Evolutionary conservation across 139 green algal species (phyloP), one percentile per base, ranked within the genome.

Genomic region (Mychonastes homosphaera): DNA sequence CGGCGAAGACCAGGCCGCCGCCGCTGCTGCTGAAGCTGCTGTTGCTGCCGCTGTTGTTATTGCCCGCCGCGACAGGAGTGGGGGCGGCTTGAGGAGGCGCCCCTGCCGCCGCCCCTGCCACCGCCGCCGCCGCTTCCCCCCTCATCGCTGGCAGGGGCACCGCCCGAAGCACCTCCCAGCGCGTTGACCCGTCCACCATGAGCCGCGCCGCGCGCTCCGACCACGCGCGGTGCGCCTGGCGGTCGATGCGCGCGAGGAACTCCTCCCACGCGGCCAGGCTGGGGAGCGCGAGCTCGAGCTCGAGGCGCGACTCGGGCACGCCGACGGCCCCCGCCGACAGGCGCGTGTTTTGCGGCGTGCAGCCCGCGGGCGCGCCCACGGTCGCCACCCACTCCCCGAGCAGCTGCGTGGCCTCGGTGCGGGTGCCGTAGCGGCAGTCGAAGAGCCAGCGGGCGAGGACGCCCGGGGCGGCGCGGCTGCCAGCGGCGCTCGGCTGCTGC

Each of bases 381-480:
- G 71, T 48, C 6, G 29, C 10, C 4, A 90, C 80, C 84, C 84
- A 91, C 30, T 91, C 80, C 57, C 84, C 67, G 29, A 91, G 49
- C 50, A 91, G 57, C 2, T 40, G 36, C 3, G 76, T 80, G 0
- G 81, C 78, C 2, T 86, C 72, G 32, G 67, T 16, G 64, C 90
- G 90, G 57, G 67, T 54, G 12, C 82, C 84, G 63, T 88, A 91
- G 51, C 78, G 85, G 59, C 30, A 67, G 39, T 24, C n/a, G n/a
- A n/a, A n/a, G n/a, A n/a, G n/a, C n/a, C n/a, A n/a, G n/a, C n/a
- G n/a, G n/a, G n/a, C n/a, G n/a, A n/a, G n/a, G n/a, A n/a, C n/a
- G n/a, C n/a, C n/a, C n/a, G n/a, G n/a, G n/a, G n/a, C n/a, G n/a
- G n/a, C n/a, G n/a, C n/a, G n/a, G n/a, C n/a, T n/a, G n/a, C n/a